Evolutionary conservation across 129 eudicot species (phyloP), one percentile per base, ranked within the genome.

Genomic region (Pulicaria dysenterica): DNA sequence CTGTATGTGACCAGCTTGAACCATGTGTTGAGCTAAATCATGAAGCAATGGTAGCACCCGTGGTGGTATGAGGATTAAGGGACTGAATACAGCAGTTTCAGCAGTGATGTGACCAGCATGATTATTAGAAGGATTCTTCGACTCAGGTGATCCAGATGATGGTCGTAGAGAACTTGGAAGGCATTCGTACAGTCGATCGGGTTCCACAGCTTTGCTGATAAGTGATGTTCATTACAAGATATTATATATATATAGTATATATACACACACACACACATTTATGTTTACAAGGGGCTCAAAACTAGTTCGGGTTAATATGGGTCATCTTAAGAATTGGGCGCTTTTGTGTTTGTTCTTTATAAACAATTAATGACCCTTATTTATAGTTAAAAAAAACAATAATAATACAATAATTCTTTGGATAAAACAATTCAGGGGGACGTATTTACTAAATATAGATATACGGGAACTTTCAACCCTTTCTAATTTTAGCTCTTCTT

Each of bases 151-250:
- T 75, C 87, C 96, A 74, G 97, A 85, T 75, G 96, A 90, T 56
- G 99, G 99, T 38, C 96, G 76, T 85, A 95, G 74, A 43, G 99
- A 88, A 84, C 78, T 91, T 16, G 99, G 99, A 37, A 95, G 96
- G 77, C 99, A 87, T 82, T 95, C 99, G 70, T 90, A 88, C 56
- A 95, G 90, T 59, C 96, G 85, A 79, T 91, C 97, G 12, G 99
- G 99, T 69, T 95, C 99, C 64, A 91, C 88, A 69, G 99, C 73
- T 79, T 95, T 90, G 78, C 99, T 95, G 90, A 45, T 74, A 79
- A 46, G 41, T 11, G 8, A 58, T 31, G 7, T 45, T 58, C n/a
- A 72, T 47, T 43, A 31, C 15, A 59, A 72, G 46, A 72, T n/a
- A n/a, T n/a, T 58, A 58, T 58, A 58, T 5, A 11, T 67, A 31